Conservation (phyloP, 73 alveolate genomes). For the Paramecium octaurelia region DNA sequence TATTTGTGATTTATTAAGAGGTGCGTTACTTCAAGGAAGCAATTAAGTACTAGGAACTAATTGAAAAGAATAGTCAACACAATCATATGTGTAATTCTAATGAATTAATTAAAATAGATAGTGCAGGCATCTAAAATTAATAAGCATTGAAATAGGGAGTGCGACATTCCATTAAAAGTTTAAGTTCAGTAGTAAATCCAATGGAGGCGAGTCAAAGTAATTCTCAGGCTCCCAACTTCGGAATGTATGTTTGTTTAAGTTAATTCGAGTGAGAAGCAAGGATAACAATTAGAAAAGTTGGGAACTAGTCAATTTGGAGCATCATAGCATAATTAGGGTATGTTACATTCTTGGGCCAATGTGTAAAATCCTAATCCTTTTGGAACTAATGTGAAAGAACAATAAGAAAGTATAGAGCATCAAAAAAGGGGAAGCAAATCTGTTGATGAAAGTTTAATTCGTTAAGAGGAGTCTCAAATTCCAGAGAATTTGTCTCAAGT, state of each 20-base stretch:
- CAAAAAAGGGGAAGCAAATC: slow-evolving; percentile 18
- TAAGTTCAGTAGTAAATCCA: slow-evolving; percentile 41
- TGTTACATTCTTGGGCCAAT: slow-evolving; percentile 52
- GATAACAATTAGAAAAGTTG: not conserved
- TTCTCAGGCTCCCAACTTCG: slow-evolving; percentile 34
- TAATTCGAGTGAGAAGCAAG: not conserved
- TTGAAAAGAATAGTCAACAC: not conserved
- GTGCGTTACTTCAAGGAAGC: not conserved
- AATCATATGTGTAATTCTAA: not conserved
- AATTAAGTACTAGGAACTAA: not conserved
- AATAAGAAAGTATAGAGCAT: not conserved
- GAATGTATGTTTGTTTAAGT: not conserved
- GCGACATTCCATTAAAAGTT: not conserved
- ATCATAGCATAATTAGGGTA: not conserved
- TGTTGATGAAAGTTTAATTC: slow-evolving; percentile 18
- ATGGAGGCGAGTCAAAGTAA: slow-evolving; percentile 16
- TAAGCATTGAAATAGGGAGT: not conserved
- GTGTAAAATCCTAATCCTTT: slow-evolving; percentile 32
- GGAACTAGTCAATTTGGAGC: slow-evolving; percentile 40
- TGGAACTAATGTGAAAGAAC: not conserved
- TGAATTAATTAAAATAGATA: not conserved
- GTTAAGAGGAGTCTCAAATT: slow-evolving; percentile 5
- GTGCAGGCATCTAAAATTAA: not conserved
- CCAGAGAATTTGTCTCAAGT: slow-evolving; percentile 35
- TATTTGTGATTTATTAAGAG: slow-evolving; percentile 28